Percentiles rank a stretch among this genome's conserved stretches.
phyloP scores from a whole-genome alignment of 2,329 filamentous ascomycete species.

The Colletotrichum tofieldiae region DNA sequence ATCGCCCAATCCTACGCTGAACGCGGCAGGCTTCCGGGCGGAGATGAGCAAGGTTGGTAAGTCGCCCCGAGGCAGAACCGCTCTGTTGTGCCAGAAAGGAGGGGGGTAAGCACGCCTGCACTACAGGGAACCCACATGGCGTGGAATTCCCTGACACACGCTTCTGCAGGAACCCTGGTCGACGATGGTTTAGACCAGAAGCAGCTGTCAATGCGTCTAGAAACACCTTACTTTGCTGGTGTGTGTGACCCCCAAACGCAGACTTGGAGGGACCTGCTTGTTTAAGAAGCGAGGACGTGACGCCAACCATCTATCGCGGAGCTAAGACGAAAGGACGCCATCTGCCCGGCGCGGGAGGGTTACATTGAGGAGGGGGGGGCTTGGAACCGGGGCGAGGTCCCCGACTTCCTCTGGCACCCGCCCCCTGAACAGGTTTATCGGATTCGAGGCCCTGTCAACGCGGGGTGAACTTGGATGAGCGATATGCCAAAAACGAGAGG shows the following conservation, averaged over 20 bases:
- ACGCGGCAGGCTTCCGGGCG: slow-evolving; percentile 26
- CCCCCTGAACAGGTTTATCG: neutral
- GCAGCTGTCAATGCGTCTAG: slow-evolving; percentile 32
- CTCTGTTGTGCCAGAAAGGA: neutral
- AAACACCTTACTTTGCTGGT: neutral
- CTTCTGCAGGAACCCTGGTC: slow-evolving; percentile 38
- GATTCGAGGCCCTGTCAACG: slow-evolving; percentile 24
- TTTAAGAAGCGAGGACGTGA: neutral
- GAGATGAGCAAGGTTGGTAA: slow-evolving; percentile 21
- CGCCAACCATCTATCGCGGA: neutral
- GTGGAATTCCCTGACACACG: slow-evolving; percentile 30
- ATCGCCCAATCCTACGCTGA: neutral
- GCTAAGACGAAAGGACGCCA: neutral
- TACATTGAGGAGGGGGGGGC: slow-evolving; percentile 24
- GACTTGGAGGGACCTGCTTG: neutral
- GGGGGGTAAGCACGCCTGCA: neutral
- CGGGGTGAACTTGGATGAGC: slow-evolving; percentile 14
- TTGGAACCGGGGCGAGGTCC: slow-evolving; percentile 27
- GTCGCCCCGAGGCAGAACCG: slow-evolving; percentile 13
- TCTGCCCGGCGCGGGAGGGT: slow-evolving; percentile 7
- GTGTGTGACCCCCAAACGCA: too few species aligned
- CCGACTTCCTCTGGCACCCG: slow-evolving; percentile 1
- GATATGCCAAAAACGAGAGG: slow-evolving; percentile 14
- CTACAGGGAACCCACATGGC: slow-evolving; percentile 16
- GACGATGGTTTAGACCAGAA: slow-evolving; percentile 19